Evolutionary conservation across 2,329 filamentous ascomycete species (phyloP).

Genomic region (Colletotrichum karsti): DNA sequence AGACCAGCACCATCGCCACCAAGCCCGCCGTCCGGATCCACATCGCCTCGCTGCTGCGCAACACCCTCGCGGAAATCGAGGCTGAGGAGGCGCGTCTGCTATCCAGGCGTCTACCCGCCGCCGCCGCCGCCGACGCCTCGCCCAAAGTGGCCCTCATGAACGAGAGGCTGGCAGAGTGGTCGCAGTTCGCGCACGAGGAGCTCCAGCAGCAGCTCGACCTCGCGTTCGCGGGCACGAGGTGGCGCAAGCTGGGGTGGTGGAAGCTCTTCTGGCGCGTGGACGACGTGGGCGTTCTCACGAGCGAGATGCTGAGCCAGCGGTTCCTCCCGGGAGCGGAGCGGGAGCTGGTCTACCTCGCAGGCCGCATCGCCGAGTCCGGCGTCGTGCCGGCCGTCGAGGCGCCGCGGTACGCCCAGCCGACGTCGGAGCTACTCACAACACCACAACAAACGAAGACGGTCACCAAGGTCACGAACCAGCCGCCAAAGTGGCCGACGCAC

Average conservation of each 20-base stretch:
- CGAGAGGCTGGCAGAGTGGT: constrained; percentile 73
- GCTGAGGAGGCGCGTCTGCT: constrained; percentile 54
- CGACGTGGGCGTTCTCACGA: constrained; percentile 85
- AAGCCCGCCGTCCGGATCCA: constrained; percentile 74
- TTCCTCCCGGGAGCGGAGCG: constrained; percentile 85
- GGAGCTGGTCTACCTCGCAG: constrained; percentile 83
- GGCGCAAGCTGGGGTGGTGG: constrained; percentile 90
- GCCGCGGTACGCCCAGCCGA: constrained; percentile 45
- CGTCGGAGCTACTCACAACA: constrained; percentile 29
- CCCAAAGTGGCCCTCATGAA: constrained; percentile 60
- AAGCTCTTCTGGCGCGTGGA: constrained; percentile 96
- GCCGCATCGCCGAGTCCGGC: constrained; percentile 69
- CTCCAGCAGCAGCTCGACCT: constrained; percentile 81
- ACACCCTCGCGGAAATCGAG: constrained; percentile 59
- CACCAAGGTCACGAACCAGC: constrained; percentile 24
- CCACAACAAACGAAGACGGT: background rate
- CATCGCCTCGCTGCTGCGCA: constrained; percentile 71
- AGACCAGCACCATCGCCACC: no score
- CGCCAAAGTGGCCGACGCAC: constrained; percentile 73
- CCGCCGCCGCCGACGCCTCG: constrained; percentile 38
- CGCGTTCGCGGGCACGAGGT: constrained; percentile 79
- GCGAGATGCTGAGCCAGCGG: constrained; percentile 77
- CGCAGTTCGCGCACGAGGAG: constrained; percentile 82
- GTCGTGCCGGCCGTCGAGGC: constrained; percentile 28
- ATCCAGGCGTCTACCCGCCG: constrained; percentile 39